Conservation (phyloP, 2,329 filamentous ascomycete genomes). For the Dothidotthia symphoricarpi region DNA sequence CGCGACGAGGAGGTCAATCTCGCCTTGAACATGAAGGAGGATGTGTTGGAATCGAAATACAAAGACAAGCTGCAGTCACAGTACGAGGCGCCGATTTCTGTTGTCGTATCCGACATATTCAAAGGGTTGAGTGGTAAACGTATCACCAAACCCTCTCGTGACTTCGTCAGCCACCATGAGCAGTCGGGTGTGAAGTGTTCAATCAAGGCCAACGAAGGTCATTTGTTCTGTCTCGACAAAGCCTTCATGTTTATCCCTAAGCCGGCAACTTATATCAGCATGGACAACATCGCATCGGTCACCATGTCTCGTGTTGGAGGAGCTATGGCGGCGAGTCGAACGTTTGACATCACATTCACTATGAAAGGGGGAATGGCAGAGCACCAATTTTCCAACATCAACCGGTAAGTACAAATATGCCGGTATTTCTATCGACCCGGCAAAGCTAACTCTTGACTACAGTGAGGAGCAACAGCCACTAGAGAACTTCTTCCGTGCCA, state of each 20-base stretch:
- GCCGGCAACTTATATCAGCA: slow-evolving; percentile 93
- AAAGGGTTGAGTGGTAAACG: slow-evolving; percentile 92
- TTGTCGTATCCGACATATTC: slow-evolving; percentile 94
- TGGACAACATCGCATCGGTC: slow-evolving; percentile 86
- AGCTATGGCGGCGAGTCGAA: slow-evolving; percentile 87
- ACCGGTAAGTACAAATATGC: slow-evolving; percentile 56
- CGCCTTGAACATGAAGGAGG: slow-evolving; percentile 93
- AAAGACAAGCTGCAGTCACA: slow-evolving; percentile 83
- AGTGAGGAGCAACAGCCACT: slow-evolving; percentile 90
- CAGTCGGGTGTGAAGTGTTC: slow-evolving; percentile 97
- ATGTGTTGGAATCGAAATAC: slow-evolving; percentile 80
- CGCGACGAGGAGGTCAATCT: slow-evolving; percentile 95
- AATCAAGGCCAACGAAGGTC: slow-evolving; percentile 99
- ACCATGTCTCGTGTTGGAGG: slow-evolving; percentile 96
- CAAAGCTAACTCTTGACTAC: slow-evolving; percentile 24
- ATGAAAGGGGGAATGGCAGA: slow-evolving; percentile 85
- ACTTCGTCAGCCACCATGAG: slow-evolving; percentile 89
- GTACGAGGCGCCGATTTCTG: slow-evolving; percentile 85
- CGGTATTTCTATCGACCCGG: not conserved
- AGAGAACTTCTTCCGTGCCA: slow-evolving; percentile 97
- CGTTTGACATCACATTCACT: slow-evolving; percentile 93
- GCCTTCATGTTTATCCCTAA: slow-evolving; percentile 99
- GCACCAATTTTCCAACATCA: slow-evolving; percentile 98
- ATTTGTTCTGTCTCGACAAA: slow-evolving; percentile 95
- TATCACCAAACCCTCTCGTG: slow-evolving; percentile 87